Evolutionary conservation across 2,329 filamentous ascomycete species (phyloP), one percentile per base, ranked within the genome.

Genomic region (Alternaria tenuissima): DNA sequence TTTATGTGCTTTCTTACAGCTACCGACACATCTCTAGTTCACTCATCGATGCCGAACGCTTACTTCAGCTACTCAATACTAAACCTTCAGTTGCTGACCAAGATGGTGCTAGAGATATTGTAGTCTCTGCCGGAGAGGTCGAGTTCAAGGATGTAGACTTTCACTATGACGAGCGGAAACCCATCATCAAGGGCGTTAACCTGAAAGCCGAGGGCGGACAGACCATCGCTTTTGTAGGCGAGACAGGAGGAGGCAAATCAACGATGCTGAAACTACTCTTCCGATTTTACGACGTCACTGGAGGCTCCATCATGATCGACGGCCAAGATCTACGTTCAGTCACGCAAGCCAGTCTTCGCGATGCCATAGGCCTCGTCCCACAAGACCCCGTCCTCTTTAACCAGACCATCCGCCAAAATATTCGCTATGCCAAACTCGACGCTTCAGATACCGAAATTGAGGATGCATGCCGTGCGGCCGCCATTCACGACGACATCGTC

Each of bases 351-450:
- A 87, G 84, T 46, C 78, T 91, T 3, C 83, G 88, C 9, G 82
- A 86, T 20, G 79, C 81, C 3, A 82, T 91, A 26, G 88, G 88
- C 20, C 82, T 89, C 12, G 88, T 91, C 0, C 88, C 88, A 3
- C 87, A 91, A 74, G 86, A 89, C 61, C 85, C 88, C 0, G 80
- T 84, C 0, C 79, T 91, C 8, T 91, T 91, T 79, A 88, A 90
- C 70, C 82, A 84, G 32, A 86, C 86, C 1, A 84, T 91, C 42
- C 82, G 88, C 70, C 84, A 89, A 18, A 91, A 91, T 68, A 79
- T 91, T 24, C 83, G 83, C 2, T 91, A 91, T 72, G 87, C 87
- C 2, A 83, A 84, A 11, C 83, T 87, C 2, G 81, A 84, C n/a
- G 88, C 88, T 1, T 87, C 85, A 0, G 85, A 89, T 43, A 83